Conservation (phyloP, 2,329 filamentous ascomycete species). For the Venturia pyrina region DNA sequence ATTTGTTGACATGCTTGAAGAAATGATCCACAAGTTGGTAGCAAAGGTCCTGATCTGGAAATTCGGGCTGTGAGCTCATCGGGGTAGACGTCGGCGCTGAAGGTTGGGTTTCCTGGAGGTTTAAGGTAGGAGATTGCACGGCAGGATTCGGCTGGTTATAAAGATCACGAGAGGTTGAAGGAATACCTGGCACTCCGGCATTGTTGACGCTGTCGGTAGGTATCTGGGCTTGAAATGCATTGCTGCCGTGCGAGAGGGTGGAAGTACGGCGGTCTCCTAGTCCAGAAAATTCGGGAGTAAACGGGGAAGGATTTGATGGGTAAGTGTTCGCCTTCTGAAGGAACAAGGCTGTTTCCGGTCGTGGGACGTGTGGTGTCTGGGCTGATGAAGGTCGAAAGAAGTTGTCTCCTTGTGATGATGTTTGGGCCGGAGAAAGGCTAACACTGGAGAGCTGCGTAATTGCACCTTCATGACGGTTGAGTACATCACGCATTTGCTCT, state of each 20-base stretch:
- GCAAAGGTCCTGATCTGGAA: slow-evolving; percentile 50
- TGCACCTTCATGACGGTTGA: slow-evolving; percentile 35
- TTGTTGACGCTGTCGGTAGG: slow-evolving; percentile 13
- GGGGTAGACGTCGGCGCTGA: slow-evolving; percentile 18
- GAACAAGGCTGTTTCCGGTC: slow-evolving; percentile 36
- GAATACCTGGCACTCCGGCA: slow-evolving; percentile 12
- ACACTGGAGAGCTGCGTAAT: slow-evolving; percentile 31
- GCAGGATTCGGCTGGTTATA: slow-evolving; percentile 29
- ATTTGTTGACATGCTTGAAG: slow-evolving; percentile 55
- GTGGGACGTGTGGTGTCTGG: slow-evolving; percentile 31
- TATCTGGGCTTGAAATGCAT: slow-evolving; percentile 13
- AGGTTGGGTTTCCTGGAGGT: slow-evolving; percentile 31
- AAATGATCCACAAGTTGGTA: slow-evolving; percentile 52
- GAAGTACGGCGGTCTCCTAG: slow-evolving; percentile 10
- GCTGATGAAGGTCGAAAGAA: slow-evolving; percentile 27
- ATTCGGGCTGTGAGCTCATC: slow-evolving; percentile 33
- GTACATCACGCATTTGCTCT: slow-evolving; percentile 37
- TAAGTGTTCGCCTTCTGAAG: slow-evolving; percentile 34
- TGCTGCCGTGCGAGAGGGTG: slow-evolving; percentile 12
- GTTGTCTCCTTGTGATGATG: not conserved
- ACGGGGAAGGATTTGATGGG: slow-evolving; percentile 20
- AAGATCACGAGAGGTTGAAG: slow-evolving; percentile 15
- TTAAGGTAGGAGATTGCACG: slow-evolving; percentile 49
- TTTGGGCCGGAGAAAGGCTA: slow-evolving; percentile 5
- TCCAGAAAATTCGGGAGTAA: slow-evolving; percentile 18